Evolutionary conservation across 139 green algal genomes (phyloP), one percentile per base, ranked within the genome.

Genomic region (Raphidocelis subcapitata): DNA sequence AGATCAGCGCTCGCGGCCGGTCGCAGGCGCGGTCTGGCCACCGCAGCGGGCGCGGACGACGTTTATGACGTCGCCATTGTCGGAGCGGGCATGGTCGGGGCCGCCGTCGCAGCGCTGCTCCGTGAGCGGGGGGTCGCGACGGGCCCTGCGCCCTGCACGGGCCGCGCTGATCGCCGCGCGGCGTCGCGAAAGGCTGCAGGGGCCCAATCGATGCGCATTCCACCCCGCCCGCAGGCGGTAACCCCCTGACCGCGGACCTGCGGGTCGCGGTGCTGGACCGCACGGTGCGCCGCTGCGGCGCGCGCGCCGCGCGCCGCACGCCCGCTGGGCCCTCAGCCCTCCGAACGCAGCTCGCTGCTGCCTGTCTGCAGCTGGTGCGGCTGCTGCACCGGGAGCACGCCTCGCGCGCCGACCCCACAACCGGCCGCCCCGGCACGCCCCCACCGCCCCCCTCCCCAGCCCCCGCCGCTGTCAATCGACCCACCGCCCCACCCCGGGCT

Each of bases 81-180:
- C 2, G 89, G 89, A 5, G 81, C 79, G 3, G 90, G 90, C 2
- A 92, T 95, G 86, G 87, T 93, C 5, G 90, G 90, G 5, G 79
- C 87, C 3, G 86, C 82, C 0, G 56, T 95, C 3, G 90, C 86
- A 16, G 83, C 86, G 14, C 77, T 85, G 15, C 81, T 95, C 10
- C 71, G 90, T 93, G 68, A 69, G 79, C 8, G 28, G 16, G 15
- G 59, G 2, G 3, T 14, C 32, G 69, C 36, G 20, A 31, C 36
- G 15, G 20, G 21, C n/a, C n/a, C n/a, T n/a, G n/a, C n/a, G n/a
- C n/a, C n/a, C n/a, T n/a, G n/a, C n/a, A n/a, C n/a, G n/a, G n/a
- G n/a, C n/a, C n/a, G n/a, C n/a, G n/a, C n/a, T n/a, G n/a, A n/a
- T n/a, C n/a, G n/a, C n/a, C n/a, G n/a, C n/a, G n/a, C n/a, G n/a